Evolutionary conservation across 2,329 filamentous ascomycete species (phyloP).

Genomic region (Proliferodiscus dingleyae): DNA sequence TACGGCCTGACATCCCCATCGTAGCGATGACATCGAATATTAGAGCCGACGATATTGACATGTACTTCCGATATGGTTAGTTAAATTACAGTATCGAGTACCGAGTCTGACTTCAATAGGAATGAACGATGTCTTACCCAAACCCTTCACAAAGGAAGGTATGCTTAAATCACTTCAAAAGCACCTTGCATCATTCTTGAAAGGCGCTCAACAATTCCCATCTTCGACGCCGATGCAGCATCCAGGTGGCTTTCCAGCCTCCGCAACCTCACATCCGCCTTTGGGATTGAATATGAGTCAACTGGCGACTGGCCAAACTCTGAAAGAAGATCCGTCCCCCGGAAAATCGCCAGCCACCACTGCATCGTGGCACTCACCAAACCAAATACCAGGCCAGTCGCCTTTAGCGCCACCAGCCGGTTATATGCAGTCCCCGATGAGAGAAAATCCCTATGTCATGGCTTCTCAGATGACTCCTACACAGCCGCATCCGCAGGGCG

Average conservation of each 20-base stretch:
- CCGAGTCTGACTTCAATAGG: conserved; percentile 49
- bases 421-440: conserved; percentile 27
- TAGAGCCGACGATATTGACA: conserved; percentile 89
- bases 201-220: conserved; percentile 39
- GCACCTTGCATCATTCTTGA: conserved; percentile 79
- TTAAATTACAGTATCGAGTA: conserved; percentile 12
- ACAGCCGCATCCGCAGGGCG: conserved; percentile 22
- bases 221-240: conserved; percentile 21
- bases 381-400: conserved; percentile 27
- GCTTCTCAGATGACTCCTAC: conserved; percentile 15
- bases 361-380: conserved; percentile 30
- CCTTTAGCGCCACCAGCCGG: conserved; percentile 22
- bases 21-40: conserved; percentile 99
- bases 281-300: conserved; percentile 29
- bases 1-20: conserved; percentile 76
- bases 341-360: conserved; percentile 31
- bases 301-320: conserved; percentile 23
- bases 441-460: conserved; percentile 27
- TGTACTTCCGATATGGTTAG: conserved; percentile 95
- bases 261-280: conserved; percentile 20
- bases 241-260: conserved; percentile 22
- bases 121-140: conserved; percentile 96
- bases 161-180: conserved; percentile 84
- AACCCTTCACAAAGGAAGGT: conserved; percentile 88
- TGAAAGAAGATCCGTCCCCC: conserved; percentile 31